Evolutionary conservation across 176 grass and related monocot species (phyloP).

Genomic region (Leersia perrieri): DNA sequence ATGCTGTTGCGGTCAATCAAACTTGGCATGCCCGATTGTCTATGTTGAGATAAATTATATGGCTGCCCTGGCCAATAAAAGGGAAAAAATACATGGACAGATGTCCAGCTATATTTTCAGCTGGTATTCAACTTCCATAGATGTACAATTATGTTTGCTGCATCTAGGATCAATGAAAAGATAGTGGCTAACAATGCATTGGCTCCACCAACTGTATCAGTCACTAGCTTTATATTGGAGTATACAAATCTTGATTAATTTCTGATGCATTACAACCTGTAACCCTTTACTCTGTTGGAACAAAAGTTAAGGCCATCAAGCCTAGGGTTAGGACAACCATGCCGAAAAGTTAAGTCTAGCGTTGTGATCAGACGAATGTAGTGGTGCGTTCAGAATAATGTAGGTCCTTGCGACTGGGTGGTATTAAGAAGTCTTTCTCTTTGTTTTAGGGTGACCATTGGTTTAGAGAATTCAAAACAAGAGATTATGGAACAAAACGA

Average conservation of each 20-base stretch:
- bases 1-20: background rate
- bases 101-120: background rate
- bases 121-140: background rate
- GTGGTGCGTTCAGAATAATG: background rate
- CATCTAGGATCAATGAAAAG: background rate
- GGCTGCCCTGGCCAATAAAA: no score
- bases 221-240: background rate
- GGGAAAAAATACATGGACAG: no score
- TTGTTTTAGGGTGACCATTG: background rate
- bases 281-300: background rate
- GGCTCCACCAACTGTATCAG: background rate
- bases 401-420: background rate
- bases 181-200: background rate
- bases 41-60: background rate
- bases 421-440: background rate
- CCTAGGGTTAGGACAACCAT: background rate
- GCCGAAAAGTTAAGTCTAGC: background rate
- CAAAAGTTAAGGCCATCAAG: background rate
- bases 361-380: background rate
- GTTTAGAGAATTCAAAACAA: background rate
- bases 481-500: background rate
- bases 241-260: background rate
- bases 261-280: background rate
- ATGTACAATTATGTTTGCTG: background rate
- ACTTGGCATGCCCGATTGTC: background rate